Conservation (phyloP, 768 basidiomycete species). For the Mrakia gelida region DNA sequence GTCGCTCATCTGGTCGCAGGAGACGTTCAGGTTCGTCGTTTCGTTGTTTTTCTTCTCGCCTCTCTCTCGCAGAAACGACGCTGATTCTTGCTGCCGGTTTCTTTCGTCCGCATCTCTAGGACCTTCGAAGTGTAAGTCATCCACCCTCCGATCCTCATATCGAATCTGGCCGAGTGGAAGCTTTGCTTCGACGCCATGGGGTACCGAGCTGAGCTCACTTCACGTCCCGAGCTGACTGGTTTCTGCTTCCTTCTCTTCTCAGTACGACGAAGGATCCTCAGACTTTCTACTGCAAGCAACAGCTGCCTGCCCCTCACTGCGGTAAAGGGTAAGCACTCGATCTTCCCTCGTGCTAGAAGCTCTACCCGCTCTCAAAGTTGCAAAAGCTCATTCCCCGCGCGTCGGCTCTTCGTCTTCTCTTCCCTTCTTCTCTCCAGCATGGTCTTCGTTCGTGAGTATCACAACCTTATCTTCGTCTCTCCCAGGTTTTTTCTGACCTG, state of each 20-base stretch:
- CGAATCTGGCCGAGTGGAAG: not conserved
- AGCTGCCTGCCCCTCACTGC: not conserved
- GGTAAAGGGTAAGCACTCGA: not conserved
- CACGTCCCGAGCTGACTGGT: not conserved
- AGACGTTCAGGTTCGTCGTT: not conserved
- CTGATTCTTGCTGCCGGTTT: no score
- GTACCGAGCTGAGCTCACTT: not conserved
- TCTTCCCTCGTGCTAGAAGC: no score
- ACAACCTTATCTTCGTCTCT: not conserved
- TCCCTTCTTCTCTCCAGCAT: not conserved
- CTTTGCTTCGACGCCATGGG: not conserved
- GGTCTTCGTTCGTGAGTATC: slow-evolving; percentile 1
- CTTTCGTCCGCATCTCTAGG: no score
- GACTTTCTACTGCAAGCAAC: not conserved
- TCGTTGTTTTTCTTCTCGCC: no score
- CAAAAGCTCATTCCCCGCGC: not conserved
- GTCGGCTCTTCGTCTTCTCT: not conserved
- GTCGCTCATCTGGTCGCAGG: not conserved
- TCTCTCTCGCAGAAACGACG: no score
- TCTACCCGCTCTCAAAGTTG: not conserved
- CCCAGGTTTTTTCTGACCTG: no score
- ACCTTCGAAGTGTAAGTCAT: not conserved
- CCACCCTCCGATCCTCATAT: not conserved
- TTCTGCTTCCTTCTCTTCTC: not conserved
- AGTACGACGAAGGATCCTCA: not conserved